Percentiles rank a stretch among this genome's conserved stretches.
phyloP scores from a whole-genome alignment of 2,329 filamentous ascomycete genomes.

The Aspergillus sergii region DNA sequence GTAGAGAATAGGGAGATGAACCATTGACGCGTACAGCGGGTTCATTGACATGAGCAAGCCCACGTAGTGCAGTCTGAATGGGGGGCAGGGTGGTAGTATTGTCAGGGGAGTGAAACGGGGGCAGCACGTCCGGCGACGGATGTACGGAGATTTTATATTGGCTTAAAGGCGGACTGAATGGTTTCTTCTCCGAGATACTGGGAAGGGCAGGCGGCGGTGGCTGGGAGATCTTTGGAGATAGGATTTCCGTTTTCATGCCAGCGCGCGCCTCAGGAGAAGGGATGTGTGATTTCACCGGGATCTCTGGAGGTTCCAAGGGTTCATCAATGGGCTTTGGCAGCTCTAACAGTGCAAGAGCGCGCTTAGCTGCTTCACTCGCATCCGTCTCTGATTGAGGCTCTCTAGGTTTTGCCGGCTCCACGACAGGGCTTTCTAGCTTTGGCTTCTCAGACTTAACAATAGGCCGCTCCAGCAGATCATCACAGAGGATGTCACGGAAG shows the following conservation, averaged over 20 bases:
- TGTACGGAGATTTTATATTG: conserved; percentile 33
- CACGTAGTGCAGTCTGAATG: conserved; percentile 41
- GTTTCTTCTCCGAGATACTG: conserved; percentile 5
- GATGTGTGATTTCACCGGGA: neutral
- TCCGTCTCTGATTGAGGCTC: neutral
- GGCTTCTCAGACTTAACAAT: neutral
- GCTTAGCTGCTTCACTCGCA: neutral
- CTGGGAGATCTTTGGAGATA: neutral
- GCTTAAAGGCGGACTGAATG: conserved; percentile 26
- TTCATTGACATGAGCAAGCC: conserved; percentile 28
- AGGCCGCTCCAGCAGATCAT: neutral
- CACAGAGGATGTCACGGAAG: conserved; percentile 15
- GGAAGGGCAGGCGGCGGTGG: conserved; percentile 23
- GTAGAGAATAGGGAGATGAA: conserved; percentile 25
- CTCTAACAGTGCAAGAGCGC: conserved; percentile 5
- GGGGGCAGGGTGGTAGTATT: conserved; percentile 37
- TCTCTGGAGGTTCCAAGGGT: neutral
- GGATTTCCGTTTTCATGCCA: conserved; percentile 1
- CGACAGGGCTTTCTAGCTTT: neutral
- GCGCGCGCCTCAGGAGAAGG: neutral
- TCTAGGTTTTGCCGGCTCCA: neutral
- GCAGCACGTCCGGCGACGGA: conserved; percentile 37
- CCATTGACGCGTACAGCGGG: conserved; percentile 27
- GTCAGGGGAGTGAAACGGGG: conserved; percentile 41
- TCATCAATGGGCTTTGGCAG: neutral